Evolutionary conservation across 2,329 filamentous ascomycete genomes (phyloP).

Genomic region (Cytospora schulzeri): DNA sequence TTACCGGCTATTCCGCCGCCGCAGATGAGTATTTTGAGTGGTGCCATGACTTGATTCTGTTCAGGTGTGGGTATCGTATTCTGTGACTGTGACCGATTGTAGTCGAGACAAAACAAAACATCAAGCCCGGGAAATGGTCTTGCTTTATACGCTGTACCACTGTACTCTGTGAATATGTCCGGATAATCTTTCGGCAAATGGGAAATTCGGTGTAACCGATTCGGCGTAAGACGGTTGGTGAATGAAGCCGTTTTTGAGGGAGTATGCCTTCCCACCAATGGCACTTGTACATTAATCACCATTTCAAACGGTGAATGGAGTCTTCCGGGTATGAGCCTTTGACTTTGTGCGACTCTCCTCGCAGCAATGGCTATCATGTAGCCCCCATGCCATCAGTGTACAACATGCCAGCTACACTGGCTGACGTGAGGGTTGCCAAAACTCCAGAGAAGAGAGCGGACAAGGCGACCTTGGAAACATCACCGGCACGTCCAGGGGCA

Average conservation of each 20-base stretch:
- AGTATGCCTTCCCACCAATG: too few relatives aligned
- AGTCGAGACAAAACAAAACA: too few relatives aligned
- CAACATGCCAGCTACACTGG: slow-evolving; percentile 76
- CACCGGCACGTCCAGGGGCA: slow-evolving; percentile 70
- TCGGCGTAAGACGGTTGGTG: not conserved
- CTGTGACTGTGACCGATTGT: too few relatives aligned
- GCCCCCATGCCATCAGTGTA: slow-evolving; percentile 50
- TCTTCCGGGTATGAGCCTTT: too few relatives aligned
- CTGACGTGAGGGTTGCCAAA: slow-evolving; percentile 76
- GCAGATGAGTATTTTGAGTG: slow-evolving; percentile 50
- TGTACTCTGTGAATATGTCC: not conserved
- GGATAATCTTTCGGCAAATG: not conserved
- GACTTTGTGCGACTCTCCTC: too few relatives aligned
- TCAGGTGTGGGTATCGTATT: not conserved
- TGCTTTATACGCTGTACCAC: too few relatives aligned
- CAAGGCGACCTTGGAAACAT: slow-evolving; percentile 74
- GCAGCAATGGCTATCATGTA: not conserved
- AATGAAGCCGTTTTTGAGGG: not conserved
- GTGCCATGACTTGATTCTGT: slow-evolving; percentile 29
- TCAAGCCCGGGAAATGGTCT: too few relatives aligned
- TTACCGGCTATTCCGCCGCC: slow-evolving; percentile 50
- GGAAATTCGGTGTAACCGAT: too few relatives aligned
- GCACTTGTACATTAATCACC: too few relatives aligned
- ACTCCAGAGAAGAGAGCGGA: slow-evolving; percentile 79
- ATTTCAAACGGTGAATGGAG: too few relatives aligned